phyloP scores from a whole-genome alignment of 1,284 basidiomycete genomes.

The Phlebopus sp. region DNA sequence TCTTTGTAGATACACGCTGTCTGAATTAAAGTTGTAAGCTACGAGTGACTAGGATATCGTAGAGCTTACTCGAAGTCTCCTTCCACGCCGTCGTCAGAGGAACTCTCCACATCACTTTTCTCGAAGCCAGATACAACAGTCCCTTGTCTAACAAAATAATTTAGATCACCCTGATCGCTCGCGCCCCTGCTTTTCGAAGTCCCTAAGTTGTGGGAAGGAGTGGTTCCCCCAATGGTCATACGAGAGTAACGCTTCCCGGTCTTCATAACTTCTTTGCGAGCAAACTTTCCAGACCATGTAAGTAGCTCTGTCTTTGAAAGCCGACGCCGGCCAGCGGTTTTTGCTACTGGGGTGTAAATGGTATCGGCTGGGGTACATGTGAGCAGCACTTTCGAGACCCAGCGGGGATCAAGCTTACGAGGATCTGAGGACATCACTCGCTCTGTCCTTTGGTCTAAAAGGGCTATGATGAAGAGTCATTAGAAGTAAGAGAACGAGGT shows the following conservation, averaged over 20 bases:
- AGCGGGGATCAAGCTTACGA: slow-evolving; percentile 12
- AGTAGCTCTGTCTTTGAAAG: slow-evolving; percentile 1
- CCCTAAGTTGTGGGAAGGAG: slow-evolving; percentile 5
- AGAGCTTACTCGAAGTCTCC: slow-evolving; percentile 13
- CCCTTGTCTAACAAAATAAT: neutral
- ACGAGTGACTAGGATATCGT: neutral
- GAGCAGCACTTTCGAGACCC: neutral
- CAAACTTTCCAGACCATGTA: slow-evolving; percentile 3
- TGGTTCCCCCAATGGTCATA: slow-evolving; percentile 21
- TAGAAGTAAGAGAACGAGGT: neutral
- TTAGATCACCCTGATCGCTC: no score
- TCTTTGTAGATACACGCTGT: slow-evolving; percentile 1
- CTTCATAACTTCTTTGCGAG: slow-evolving; percentile 5
- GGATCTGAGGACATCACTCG: slow-evolving; percentile 2
- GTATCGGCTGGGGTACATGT: slow-evolving; percentile 13
- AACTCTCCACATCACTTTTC: neutral
- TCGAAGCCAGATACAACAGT: neutral
- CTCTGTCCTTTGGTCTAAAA: slow-evolving; percentile 10
- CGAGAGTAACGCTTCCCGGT: slow-evolving; percentile 13
- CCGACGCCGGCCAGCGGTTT: slow-evolving; percentile 1
- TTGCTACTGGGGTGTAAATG: slow-evolving; percentile 4
- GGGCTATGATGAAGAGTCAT: neutral
- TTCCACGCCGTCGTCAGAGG: neutral
- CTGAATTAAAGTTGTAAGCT: slow-evolving; percentile 13
- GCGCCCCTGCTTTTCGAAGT: neutral